A percentile compares a stretch with the other conserved stretches of the same genome.
Evolutionary conservation across 2,329 filamentous ascomycete genomes (phyloP).

Genomic region (Fusarium denticulatum): DNA sequence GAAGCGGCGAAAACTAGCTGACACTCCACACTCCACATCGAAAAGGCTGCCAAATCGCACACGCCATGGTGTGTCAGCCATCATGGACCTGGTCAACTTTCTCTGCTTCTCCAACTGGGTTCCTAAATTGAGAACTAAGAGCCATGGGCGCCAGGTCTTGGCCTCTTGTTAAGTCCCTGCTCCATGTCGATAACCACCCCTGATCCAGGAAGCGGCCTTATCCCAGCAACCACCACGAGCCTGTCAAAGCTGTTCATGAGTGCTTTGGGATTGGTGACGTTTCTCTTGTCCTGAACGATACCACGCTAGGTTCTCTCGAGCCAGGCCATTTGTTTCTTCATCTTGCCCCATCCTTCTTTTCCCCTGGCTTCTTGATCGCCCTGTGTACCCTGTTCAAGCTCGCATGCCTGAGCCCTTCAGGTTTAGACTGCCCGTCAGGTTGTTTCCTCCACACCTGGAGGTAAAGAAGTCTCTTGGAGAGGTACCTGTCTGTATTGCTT

Average conservation of each 20-base stretch:
- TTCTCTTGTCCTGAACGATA: conserved; percentile 42
- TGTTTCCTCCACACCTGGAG: conserved; percentile 44
- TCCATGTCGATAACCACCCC: conserved; percentile 40
- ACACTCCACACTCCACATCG: conserved; percentile 27
- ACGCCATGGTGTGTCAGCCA: conserved; percentile 39
- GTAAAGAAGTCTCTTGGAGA: conserved; percentile 29
- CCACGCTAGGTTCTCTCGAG: conserved; percentile 35
- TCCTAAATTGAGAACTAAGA: conserved; percentile 42
- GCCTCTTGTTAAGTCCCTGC: conserved; percentile 41
- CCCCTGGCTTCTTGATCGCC: conserved; percentile 45
- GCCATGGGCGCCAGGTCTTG: conserved; percentile 37
- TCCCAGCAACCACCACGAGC: conserved; percentile 43
- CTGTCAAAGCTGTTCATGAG: conserved; percentile 40
- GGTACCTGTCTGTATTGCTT: conserved; percentile 31
- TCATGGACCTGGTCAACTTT: conserved; percentile 22
- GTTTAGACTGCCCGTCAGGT: conserved; percentile 44
- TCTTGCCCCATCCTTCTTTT: conserved; percentile 34
- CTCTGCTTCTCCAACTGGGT: conserved; percentile 35
- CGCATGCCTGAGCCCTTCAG: conserved; percentile 44
- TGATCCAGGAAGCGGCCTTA: conserved; percentile 36
- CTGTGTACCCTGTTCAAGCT: conserved; percentile 43
- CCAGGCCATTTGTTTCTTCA: conserved; percentile 44
- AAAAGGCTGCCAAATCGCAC: conserved; percentile 18
- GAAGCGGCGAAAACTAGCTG: conserved; percentile 32
- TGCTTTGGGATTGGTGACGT: conserved; percentile 39